These are phyloP conservation scores for Acer campestre DNA, from an alignment of 345 rosid species.

Conservation along the genomic window DNA sequence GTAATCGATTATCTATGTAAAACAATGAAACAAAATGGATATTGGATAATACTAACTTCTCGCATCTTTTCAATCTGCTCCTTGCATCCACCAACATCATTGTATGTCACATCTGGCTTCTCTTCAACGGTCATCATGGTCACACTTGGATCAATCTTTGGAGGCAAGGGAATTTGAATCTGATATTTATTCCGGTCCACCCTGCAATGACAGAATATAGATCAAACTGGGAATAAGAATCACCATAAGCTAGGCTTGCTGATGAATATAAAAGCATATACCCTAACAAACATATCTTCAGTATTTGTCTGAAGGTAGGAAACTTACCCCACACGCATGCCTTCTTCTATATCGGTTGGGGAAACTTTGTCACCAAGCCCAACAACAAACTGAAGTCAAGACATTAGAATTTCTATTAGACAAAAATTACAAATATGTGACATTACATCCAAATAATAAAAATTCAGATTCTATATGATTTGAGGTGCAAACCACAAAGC, in stretches of 20 bases:
- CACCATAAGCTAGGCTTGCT: not conserved
- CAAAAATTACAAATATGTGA: not conserved
- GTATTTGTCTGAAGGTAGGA: not conserved
- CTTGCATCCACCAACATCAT: constrained; percentile 98
- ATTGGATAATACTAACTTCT: constrained; percentile 52
- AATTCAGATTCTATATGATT: not conserved
- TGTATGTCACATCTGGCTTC: constrained; percentile 96
- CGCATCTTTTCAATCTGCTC: constrained; percentile 99
- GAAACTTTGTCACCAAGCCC: constrained; percentile 98
- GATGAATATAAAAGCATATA: not conserved
- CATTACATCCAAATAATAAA: not conserved
- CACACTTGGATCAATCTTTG: constrained; percentile 98
- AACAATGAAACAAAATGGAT: not conserved
- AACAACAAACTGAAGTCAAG: constrained; percentile 75
- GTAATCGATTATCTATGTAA: not conserved
- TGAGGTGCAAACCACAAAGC: not conserved
- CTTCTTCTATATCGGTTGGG: constrained; percentile 97
- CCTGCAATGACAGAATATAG: constrained; percentile 43
- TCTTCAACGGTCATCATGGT: constrained; percentile 99
- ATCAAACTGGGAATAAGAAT: not conserved
- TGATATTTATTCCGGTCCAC: constrained; percentile 98
- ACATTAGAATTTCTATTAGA: constrained; percentile 12
- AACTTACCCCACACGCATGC: constrained; percentile 97
- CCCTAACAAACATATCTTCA: not conserved
- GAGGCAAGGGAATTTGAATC: constrained; percentile 97